These are phyloP conservation scores for Vigna mungo DNA, from an alignment of 306 rosid species.

Conservation along the genomic window DNA sequence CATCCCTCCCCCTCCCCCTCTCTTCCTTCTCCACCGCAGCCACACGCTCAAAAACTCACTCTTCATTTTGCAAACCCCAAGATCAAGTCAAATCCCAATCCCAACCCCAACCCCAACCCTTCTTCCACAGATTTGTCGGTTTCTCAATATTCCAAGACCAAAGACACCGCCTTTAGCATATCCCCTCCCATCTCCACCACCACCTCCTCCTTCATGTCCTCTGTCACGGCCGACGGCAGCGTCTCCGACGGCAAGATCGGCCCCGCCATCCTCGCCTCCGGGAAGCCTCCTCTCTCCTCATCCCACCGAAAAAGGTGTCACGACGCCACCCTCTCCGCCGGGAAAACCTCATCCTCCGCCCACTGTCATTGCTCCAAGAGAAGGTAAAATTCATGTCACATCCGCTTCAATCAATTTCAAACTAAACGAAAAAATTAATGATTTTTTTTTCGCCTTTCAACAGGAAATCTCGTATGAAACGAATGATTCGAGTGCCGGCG, in stretches of 20 bases:
- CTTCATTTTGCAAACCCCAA: slow-evolving; percentile 40
- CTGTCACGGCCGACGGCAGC: slow-evolving; percentile 80
- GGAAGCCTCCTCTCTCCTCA: slow-evolving; percentile 71
- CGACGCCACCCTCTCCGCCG: slow-evolving; percentile 47
- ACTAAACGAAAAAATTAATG: background rate
- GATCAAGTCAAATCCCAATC: slow-evolving; percentile 22
- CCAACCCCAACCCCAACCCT: background rate
- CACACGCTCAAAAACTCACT: slow-evolving; percentile 18
- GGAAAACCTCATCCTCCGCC: slow-evolving; percentile 54
- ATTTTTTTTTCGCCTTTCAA: background rate
- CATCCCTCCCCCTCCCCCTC: background rate
- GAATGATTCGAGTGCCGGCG: slow-evolving; percentile 69
- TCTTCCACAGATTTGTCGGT: slow-evolving; percentile 32
- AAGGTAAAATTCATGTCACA: slow-evolving; percentile 55
- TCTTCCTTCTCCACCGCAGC: background rate
- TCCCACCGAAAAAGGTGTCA: slow-evolving; percentile 66
- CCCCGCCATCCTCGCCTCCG: slow-evolving; percentile 48
- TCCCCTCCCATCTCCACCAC: slow-evolving; percentile 69
- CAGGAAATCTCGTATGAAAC: slow-evolving; percentile 66
- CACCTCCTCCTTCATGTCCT: slow-evolving; percentile 73
- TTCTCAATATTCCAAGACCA: slow-evolving; percentile 37
- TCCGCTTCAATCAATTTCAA: background rate
- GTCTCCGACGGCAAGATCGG: slow-evolving; percentile 70
- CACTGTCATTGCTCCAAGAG: slow-evolving; percentile 83
- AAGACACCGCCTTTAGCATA: slow-evolving; percentile 39